Base-by-base conservation (phyloP, 257 asterid genomes). In the Jacaranda mimosifolia region DNA sequence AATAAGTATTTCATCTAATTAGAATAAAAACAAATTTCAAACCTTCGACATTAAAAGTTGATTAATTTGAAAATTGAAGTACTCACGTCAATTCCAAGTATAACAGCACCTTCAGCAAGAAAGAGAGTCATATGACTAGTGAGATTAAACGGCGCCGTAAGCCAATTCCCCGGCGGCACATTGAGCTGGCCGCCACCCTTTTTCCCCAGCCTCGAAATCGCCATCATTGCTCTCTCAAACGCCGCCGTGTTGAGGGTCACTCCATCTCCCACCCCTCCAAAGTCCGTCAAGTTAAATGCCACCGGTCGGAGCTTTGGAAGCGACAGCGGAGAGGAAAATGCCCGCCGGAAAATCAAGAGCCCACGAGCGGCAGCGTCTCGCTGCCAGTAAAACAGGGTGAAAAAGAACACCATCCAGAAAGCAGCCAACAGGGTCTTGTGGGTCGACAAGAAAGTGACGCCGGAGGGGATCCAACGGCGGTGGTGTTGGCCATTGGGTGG, bases 111-210 rank as follows among this genome's bases (percentile, higher is more conserved):
- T 76, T 90, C 88, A 58, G 91, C 92, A 15, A 92, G 94, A 76
- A 92, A 92, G 45, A 92, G 84, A 52, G 97, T 92, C 91, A 92
- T 83, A 77, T 90, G 92, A 67, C 95, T 92, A 26, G 97, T 92
- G n/a, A 92, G 91, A 67, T 92, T 92, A 63, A 92, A 92, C 55
- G 97, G 97, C 77, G 93, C 97, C 76, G 97, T 92, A 3, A 92
- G 89, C 97, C 97, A 92, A 26, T 70, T 6, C 32, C 97, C 97
- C 40, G 92, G 91, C 46, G 96, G 97, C 82, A 92, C 93, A 86
- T 86, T 83, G 10, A 92, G 92, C 88, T 90, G 96, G 1, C 92
- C 97, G 19, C 97, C 97, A 7, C 97, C 97, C 63, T 65, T 77
- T 55, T 67, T 85, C 63, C 92, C 83, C 15, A 87, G 86, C 82